Base-by-base conservation (phyloP, 2,329 filamentous ascomycete genomes). In the Stachybotrys echinatus region DNA sequence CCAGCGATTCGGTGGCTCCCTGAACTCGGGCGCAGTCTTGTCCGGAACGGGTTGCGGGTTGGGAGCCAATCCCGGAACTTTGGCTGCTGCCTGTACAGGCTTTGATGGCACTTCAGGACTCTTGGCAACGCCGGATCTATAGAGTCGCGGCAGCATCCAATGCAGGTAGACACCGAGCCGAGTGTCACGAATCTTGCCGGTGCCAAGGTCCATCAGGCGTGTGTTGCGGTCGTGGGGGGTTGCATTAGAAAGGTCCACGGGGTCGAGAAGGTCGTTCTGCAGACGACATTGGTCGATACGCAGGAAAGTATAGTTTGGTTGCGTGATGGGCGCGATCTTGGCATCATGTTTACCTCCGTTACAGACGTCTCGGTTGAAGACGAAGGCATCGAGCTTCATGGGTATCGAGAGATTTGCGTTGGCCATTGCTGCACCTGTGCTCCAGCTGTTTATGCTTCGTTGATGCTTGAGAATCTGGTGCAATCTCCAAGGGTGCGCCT, bases 371-470 rank as follows among this genome's bases (percentile, higher is more conserved):
- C 44, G 44, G 42, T 66, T 66, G 23, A 69, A 49, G 17, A 63
- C 55, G 49, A 66, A 68, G 14, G 51, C 66, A 19, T 69, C 55
- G 4, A 70, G 51, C 49, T 69, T 55, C 49, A 69, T 50, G 6
- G 67, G 67, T 39, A 69, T 37, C 31, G 31, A 37, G 31, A 10
- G 10, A 37, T 37, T n/a, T 37, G 10, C 31, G 10, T 10, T 37
- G 31, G 31, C 31, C 31, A 37, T 37, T 37, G 31, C n/a, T n/a
- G n/a, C n/a, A n/a, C n/a, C n/a, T n/a, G n/a, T n/a, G n/a, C n/a
- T n/a, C n/a, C n/a, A n/a, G n/a, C n/a, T n/a, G n/a, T n/a, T n/a
- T n/a, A n/a, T n/a, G n/a, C n/a, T n/a, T n/a, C n/a, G n/a, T n/a
- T n/a, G n/a, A n/a, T n/a, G n/a, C n/a, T n/a, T n/a, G n/a, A n/a